Percentiles rank a stretch among this genome's conserved stretches.
phyloP scores from a whole-genome alignment of 768 basidiomycete species.

The Daedalea quercina region DNA sequence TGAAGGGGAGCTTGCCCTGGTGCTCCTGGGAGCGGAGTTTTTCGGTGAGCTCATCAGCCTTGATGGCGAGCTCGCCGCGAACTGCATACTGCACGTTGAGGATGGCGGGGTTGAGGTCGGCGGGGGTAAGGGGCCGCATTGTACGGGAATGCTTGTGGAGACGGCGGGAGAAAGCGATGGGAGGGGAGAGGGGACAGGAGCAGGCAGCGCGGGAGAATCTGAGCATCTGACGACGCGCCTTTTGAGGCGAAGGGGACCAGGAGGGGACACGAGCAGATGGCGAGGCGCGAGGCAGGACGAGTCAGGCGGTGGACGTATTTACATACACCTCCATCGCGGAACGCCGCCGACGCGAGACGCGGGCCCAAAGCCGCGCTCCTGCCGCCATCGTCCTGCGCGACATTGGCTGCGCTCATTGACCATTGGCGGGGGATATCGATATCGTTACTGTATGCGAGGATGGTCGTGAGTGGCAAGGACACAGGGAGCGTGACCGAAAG shows the following conservation, averaged over 20 bases:
- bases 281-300: slow-evolving; percentile 5
- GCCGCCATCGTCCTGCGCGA: background rate
- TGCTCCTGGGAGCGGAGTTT: slow-evolving; percentile 45
- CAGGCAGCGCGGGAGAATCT: background rate
- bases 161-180: background rate
- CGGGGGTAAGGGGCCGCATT: slow-evolving; percentile 46
- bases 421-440: background rate
- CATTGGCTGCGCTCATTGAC: background rate
- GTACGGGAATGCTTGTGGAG: slow-evolving; percentile 4
- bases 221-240: background rate
- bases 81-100: slow-evolving; percentile 94
- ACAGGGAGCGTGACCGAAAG: background rate
- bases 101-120: slow-evolving; percentile 77
- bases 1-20: slow-evolving; percentile 65
- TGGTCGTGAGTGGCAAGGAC: background rate
- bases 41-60: slow-evolving; percentile 78
- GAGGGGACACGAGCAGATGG: slow-evolving; percentile 4
- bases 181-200: background rate
- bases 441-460: background rate
- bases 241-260: background rate
- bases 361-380: background rate
- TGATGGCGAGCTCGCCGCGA: slow-evolving; percentile 93
- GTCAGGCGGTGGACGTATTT: slow-evolving; percentile 2
- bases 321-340: background rate
- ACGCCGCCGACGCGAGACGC: background rate